phyloP scores from a whole-genome alignment of 1,139 yeast species.

The Candida glucosophila region DNA sequence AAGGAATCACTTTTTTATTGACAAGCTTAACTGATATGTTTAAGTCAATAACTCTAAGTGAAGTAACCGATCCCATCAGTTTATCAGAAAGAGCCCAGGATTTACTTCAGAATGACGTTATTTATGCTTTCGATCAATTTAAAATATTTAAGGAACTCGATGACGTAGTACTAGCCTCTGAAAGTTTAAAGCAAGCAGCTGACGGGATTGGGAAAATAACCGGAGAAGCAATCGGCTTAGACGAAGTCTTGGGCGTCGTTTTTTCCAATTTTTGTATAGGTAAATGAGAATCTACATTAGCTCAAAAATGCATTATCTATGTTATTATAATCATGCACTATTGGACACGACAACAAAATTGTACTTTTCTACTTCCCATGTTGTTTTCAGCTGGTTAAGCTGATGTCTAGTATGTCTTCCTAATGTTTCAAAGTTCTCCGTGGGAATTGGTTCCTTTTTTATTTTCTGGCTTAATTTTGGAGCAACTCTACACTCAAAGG shows the following conservation, averaged over 20 bases:
- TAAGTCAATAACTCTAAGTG: conserved; percentile 39
- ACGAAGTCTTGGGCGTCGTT: conserved; percentile 84
- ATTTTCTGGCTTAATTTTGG: conserved; percentile 27
- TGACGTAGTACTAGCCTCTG: conserved; percentile 78
- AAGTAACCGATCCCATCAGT: conserved; percentile 44
- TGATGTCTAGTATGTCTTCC: conserved; percentile 44
- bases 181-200: conserved; percentile 63
- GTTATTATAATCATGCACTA: conserved; percentile 5
- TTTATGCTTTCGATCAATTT: conserved; percentile 64
- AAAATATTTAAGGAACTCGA: conserved; percentile 38
- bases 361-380: conserved; percentile 40
- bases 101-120: conserved; percentile 61
- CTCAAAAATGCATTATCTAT: conserved; percentile 3
- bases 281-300: conserved; percentile 34
- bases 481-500: conserved; percentile 39
- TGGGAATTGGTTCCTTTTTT: conserved; percentile 15
- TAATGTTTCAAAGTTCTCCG: conserved; percentile 20
- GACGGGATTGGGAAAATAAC: conserved; percentile 90
- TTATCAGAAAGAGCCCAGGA: conserved; percentile 74
- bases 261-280: conserved; percentile 93
- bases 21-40: conserved; percentile 31
- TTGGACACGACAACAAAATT: conserved; percentile 24
- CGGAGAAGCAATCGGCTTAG: conserved; percentile 82
- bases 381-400: conserved; percentile 37
- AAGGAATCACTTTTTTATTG: conserved; percentile 47